Evolutionary conservation across 164 flowering plant species (phyloP).

Genomic region (Amborella trichopoda): DNA sequence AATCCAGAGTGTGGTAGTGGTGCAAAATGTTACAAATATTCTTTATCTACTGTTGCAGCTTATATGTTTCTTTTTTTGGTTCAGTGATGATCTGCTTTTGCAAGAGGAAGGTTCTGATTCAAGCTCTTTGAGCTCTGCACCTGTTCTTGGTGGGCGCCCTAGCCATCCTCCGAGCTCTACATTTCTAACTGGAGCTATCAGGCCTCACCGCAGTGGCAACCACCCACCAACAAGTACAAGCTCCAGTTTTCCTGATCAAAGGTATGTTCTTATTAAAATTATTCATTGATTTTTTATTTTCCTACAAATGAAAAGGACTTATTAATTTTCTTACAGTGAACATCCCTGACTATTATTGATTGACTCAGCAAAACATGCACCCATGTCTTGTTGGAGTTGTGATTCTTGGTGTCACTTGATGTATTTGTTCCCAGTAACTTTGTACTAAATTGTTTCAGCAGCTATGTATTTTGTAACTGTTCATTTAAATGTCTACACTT

Average conservation of each 20-base stretch:
- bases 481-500: no score
- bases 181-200: constrained; percentile 35
- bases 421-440: not conserved
- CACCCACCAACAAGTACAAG: constrained; percentile 23
- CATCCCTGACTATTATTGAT: not conserved
- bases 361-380: not conserved
- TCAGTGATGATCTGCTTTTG: constrained; percentile 87
- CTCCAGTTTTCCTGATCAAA: constrained; percentile 19
- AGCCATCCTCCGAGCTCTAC: constrained; percentile 23
- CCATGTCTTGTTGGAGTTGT: not conserved
- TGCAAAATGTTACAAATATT: no score
- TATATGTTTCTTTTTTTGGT: constrained; percentile 2
- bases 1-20: no score
- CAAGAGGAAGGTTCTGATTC: constrained; percentile 64
- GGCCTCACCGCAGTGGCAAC: constrained; percentile 20
- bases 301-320: not conserved
- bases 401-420: not conserved
- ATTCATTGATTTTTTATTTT: not conserved
- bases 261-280: constrained; percentile 23
- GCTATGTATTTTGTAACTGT: no score
- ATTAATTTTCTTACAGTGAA: not conserved
- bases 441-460: not conserved
- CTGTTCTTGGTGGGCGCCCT: constrained; percentile 39
- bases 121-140: constrained; percentile 32
- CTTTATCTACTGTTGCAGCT: not conserved